These are phyloP conservation scores for Phytopythium aichiense DNA, from an alignment of 352 stramenopile species.

Conservation along the genomic window DNA sequence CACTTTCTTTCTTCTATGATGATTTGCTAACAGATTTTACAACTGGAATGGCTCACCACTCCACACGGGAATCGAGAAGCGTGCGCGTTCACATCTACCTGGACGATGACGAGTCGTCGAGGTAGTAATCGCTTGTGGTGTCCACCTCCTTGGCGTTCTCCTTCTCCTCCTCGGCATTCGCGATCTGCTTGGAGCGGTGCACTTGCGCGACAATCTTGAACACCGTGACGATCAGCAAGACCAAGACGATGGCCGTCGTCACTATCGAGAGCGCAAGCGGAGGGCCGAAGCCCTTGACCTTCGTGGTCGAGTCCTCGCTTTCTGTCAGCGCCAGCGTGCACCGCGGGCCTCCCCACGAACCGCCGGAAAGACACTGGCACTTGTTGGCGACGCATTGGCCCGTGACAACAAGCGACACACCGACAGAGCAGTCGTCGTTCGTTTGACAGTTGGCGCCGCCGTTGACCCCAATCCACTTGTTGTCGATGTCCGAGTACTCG, in stretches of 20 bases:
- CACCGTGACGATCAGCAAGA: neutral
- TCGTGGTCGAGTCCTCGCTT: neutral
- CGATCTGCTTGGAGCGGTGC: neutral
- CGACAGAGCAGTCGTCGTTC: slow-evolving; percentile 41
- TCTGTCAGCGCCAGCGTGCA: slow-evolving; percentile 31
- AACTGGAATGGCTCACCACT: neutral
- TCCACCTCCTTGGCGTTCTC: slow-evolving; percentile 3
- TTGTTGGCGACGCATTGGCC: slow-evolving; percentile 24
- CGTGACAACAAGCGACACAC: slow-evolving; percentile 26
- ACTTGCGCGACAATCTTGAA: neutral
- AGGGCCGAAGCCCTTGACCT: neutral
- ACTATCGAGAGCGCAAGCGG: neutral
- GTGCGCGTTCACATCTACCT: neutral
- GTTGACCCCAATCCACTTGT: slow-evolving; percentile 33
- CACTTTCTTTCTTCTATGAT: no score
- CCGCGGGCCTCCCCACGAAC: slow-evolving; percentile 36
- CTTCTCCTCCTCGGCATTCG: neutral
- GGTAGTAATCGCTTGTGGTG: neutral
- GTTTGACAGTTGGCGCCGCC: slow-evolving; percentile 36
- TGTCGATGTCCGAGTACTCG: slow-evolving; percentile 41
- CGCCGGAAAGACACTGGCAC: slow-evolving; percentile 29
- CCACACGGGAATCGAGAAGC: neutral
- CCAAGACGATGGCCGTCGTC: neutral
- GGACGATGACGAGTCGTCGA: neutral
- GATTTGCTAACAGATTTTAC: neutral